Conservation (phyloP, 495 filamentous ascomycete genomes). For the Penicillium flavigenum region DNA sequence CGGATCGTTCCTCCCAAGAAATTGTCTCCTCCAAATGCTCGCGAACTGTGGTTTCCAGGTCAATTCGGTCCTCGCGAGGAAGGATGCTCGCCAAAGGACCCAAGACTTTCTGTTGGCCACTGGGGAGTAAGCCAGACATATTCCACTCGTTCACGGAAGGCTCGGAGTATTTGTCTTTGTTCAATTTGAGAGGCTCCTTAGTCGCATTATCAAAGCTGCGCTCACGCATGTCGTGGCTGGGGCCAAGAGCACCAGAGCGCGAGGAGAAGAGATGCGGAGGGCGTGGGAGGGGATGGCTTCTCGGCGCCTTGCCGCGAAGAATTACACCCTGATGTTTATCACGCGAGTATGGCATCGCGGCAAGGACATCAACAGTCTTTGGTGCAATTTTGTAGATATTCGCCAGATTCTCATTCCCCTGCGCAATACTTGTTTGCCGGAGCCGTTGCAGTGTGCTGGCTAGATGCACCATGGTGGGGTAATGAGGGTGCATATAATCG, state of each 20-base stretch:
- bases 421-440: conserved; percentile 35
- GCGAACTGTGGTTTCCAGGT: conserved; percentile 1
- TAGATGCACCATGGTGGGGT: conserved; percentile 55
- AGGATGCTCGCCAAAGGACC: background rate
- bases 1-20: background rate
- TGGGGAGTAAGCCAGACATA: background rate
- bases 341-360: conserved; percentile 52
- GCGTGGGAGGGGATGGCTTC: conserved; percentile 14
- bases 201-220: background rate
- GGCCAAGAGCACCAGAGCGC: conserved; percentile 17
- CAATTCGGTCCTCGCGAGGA: conserved; percentile 12
- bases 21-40: background rate
- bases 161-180: background rate
- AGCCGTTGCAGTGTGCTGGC: conserved; percentile 48
- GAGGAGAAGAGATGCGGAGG: background rate
- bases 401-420: conserved; percentile 32
- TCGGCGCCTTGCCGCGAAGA: conserved; percentile 27
- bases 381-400: conserved; percentile 44
- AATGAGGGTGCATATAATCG: conserved; percentile 49
- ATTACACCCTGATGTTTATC: conserved; percentile 44
- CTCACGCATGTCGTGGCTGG: background rate
- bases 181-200: background rate
- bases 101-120: background rate
- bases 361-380: conserved; percentile 51
- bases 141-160: background rate